Percentiles rank a stretch among this genome's conserved stretches.
These are phyloP conservation scores for Botryosphaeria dothidea DNA, from an alignment of 2,329 filamentous ascomycete genomes.

Conservation along the genomic window DNA sequence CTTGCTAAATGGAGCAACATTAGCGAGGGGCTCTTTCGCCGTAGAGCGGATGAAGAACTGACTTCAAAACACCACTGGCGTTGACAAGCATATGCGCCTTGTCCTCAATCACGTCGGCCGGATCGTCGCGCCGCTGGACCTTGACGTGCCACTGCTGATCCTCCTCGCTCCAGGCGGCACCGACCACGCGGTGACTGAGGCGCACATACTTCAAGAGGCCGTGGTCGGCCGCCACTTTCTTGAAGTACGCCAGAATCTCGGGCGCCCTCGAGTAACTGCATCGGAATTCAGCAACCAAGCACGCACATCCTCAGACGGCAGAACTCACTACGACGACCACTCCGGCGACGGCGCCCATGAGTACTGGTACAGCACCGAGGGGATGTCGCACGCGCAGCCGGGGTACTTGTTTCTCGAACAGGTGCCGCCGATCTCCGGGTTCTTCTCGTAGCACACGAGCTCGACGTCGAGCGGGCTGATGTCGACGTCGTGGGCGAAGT, in stretches of 20 bases:
- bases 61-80: slow-evolving; percentile 45
- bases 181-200: background rate
- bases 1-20: slow-evolving; percentile 23
- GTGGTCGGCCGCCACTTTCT: background rate
- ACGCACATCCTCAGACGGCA: background rate
- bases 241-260: background rate
- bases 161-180: slow-evolving; percentile 42
- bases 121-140: slow-evolving; percentile 31
- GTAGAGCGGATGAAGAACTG: background rate
- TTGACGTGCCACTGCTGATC: slow-evolving; percentile 42
- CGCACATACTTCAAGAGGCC: background rate
- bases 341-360: background rate
- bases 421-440: slow-evolving; percentile 45
- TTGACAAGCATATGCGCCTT: slow-evolving; percentile 46
- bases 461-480: too few relatives aligned
- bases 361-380: background rate
- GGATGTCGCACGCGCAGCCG: slow-evolving; percentile 47
- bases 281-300: too few relatives aligned
- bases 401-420: slow-evolving; percentile 48
- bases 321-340: background rate
- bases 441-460: slow-evolving; percentile 55
- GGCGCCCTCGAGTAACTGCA: slow-evolving; percentile 21
- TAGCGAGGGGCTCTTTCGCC: background rate
- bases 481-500: too few relatives aligned
- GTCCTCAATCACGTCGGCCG: slow-evolving; percentile 34